phyloP scores from a whole-genome alignment of 1,139 yeast genomes.

The Protomyces pachydermus region DNA sequence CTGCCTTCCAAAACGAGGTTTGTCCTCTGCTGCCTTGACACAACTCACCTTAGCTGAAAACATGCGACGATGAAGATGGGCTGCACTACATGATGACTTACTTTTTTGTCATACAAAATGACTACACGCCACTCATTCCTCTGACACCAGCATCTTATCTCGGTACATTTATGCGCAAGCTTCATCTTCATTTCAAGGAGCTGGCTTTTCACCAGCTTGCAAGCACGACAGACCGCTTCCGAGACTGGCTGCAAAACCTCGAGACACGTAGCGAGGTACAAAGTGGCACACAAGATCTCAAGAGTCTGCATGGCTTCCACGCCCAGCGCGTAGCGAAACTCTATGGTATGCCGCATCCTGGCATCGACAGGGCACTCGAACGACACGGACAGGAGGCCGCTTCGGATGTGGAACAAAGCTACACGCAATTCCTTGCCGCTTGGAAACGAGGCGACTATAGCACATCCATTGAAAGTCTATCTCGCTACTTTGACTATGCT shows the following conservation, averaged over 20 bases:
- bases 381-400: not conserved
- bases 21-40: not conserved
- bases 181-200: not conserved
- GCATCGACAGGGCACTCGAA: not conserved
- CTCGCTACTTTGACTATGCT: conserved; percentile 82
- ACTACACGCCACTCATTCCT: not conserved
- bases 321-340: not conserved
- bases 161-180: not conserved
- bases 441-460: conserved; percentile 63
- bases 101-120: not conserved
- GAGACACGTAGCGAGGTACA: not conserved
- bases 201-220: not conserved
- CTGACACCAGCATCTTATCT: not conserved
- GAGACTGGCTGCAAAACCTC: not conserved
- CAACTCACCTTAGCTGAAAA: not conserved
- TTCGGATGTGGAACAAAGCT: not conserved
- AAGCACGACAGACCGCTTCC: not conserved
- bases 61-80: not conserved
- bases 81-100: not conserved
- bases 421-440: conserved; percentile 45
- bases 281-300: not conserved
- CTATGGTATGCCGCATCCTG: not conserved
- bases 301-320: not conserved
- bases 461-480: conserved; percentile 65
- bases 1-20: not conserved